Base-by-base conservation (phyloP, 2,329 filamentous ascomycete species). In the Aspergillus transmontanensis region DNA sequence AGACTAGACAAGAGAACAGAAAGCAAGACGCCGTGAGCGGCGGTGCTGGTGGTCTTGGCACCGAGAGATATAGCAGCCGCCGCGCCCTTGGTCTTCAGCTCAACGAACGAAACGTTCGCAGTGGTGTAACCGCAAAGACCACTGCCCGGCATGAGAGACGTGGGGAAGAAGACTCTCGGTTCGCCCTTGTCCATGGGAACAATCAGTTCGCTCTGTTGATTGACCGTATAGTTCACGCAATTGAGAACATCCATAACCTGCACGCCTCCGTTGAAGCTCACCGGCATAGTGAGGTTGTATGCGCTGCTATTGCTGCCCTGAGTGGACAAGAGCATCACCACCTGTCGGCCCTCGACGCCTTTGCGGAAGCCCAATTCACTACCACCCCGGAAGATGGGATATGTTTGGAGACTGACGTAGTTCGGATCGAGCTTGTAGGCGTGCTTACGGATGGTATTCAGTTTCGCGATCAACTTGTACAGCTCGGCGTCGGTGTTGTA, bases 241-340 rank as follows among this genome's bases (percentile, higher is more conserved):
- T 54, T 67, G 14, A 75, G 39, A 6, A 75, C 59, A 9, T 75
- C 72, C 16, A 64, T 71, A 7, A 73, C 57, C 0, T 39, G 16
- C 0, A 64, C 68, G 11, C 71, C 70, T 6, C 68, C 66, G 41
- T 66, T 68, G 39, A 57, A 75, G 28, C 61, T 68, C 11, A 63
- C 71, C 2, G 68, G 60, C 7, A 82, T 58, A 23, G 62, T 68
- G 10, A 78, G 64, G 2, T 64, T 66, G 60, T 74, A 78, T 4
- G 64, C 50, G 7, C 45, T 58, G 26, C 73, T 72, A 4, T 62
- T 62, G 6, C 69, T 61, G 3, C 80, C 79, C 51, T 75, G 75
- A 61, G 80, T 83, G 34, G 73, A 81, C 10, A 82, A 68, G 1
- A 83, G 69, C 51, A 78, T 77, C 57, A 83, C 71, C 32, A 83